A percentile compares a stretch with the other conserved stretches of the same genome.
These are phyloP conservation scores for Tuber umbilicatum DNA, from an alignment of 495 filamentous ascomycete species.

Conservation along the genomic window DNA sequence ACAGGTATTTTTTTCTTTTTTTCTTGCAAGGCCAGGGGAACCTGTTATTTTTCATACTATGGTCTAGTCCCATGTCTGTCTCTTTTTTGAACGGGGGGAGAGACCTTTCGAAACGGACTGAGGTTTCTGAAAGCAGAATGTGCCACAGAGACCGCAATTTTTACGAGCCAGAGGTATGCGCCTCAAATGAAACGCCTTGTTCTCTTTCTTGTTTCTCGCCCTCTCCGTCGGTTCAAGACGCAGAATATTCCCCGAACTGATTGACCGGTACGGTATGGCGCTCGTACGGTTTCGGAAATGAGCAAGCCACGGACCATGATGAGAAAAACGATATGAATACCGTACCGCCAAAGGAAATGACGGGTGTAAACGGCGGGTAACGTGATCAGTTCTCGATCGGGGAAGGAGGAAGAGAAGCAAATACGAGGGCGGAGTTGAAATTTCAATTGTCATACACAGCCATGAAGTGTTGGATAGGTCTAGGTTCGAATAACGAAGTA, in stretches of 20 bases:
- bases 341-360: not conserved
- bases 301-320: not conserved
- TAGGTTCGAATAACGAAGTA: not conserved
- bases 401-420: not conserved
- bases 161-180: not conserved
- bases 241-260: constrained; percentile 2
- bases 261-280: not conserved
- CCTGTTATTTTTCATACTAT: not conserved
- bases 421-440: not conserved
- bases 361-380: not conserved
- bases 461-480: not conserved
- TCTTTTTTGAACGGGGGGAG: not conserved
- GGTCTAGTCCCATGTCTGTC: not conserved
- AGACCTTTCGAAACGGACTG: not conserved
- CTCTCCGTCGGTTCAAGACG: not conserved
- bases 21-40: not conserved
- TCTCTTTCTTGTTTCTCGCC: not conserved
- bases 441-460: not conserved
- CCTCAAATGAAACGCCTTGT: not conserved
- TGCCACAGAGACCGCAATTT: not conserved
- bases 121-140: not conserved
- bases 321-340: not conserved
- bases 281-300: constrained; percentile 3
- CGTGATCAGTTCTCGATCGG: not conserved
- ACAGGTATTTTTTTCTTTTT: not conserved